A percentile compares a stretch with the other conserved stretches of the same genome.
phyloP scores from a whole-genome alignment of 2,329 filamentous ascomycete species.

The Cadophora luteo-olivacea region DNA sequence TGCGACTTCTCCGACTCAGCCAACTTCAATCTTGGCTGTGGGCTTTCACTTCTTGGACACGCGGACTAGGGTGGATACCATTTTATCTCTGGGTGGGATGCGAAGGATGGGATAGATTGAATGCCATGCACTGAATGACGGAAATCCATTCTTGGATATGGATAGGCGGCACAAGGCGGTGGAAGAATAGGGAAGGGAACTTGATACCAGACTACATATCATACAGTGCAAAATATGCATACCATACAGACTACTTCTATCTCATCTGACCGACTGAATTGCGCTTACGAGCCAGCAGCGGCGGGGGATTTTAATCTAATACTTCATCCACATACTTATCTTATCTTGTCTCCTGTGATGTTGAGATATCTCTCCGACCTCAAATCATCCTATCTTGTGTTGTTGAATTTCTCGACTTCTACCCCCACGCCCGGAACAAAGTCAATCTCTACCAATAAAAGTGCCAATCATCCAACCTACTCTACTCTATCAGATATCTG shows the following conservation, averaged over 20 bases:
- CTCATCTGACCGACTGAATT: background rate
- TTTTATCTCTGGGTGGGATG: background rate
- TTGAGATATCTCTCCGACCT: background rate
- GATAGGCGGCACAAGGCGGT: background rate
- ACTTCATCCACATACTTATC: background rate
- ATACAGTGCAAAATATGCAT: conserved; percentile 2
- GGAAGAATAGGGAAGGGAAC: background rate
- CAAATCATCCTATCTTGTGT: background rate
- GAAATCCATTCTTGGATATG: background rate
- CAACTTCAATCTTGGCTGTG: background rate
- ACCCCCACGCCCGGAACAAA: too few relatives aligned
- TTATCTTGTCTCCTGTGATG: background rate
- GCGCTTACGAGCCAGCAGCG: conserved; percentile 1
- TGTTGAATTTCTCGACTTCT: too few relatives aligned
- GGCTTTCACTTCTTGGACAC: background rate
- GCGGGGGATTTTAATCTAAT: background rate
- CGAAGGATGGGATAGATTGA: background rate
- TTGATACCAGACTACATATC: background rate
- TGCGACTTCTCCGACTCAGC: background rate
- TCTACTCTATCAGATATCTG: background rate
- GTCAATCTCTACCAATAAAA: too few relatives aligned
- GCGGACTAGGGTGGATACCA: conserved; percentile 10
- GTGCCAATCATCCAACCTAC: background rate
- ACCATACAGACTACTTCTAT: background rate
- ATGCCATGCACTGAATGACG: background rate